phyloP scores from a whole-genome alignment of 1,284 basidiomycete genomes.

The Sporisorium graminicola region DNA sequence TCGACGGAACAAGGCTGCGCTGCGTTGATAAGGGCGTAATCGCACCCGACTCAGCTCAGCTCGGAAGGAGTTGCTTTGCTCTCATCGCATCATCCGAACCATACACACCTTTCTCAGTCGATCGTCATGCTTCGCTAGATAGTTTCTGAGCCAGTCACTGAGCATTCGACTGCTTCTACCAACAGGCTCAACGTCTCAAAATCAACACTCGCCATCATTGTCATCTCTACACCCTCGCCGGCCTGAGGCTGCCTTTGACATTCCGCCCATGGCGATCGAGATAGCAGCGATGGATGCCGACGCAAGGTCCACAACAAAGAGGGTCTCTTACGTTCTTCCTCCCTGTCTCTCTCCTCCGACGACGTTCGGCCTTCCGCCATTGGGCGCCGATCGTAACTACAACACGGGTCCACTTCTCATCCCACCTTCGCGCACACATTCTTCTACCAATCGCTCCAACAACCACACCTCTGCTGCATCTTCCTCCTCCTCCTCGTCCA shows the following conservation, averaged over 20 bases:
- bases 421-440: slow-evolving; percentile 6
- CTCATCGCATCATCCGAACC: not conserved
- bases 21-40: not conserved
- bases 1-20: not conserved
- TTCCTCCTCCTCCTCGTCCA: slow-evolving; percentile 20
- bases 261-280: slow-evolving; percentile 18
- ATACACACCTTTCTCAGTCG: not conserved
- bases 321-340: slow-evolving; percentile 59
- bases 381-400: slow-evolving; percentile 37
- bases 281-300: slow-evolving; percentile 27
- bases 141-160: not conserved
- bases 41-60: not conserved
- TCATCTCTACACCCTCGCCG: not conserved
- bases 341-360: slow-evolving; percentile 38
- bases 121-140: not conserved
- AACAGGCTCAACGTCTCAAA: not conserved
- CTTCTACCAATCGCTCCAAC: not conserved
- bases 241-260: not conserved
- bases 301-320: slow-evolving; percentile 37
- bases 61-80: not conserved
- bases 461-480: not conserved
- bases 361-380: slow-evolving; percentile 50
- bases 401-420: slow-evolving; percentile 41
- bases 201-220: not conserved
- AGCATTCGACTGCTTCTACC: not conserved